A percentile compares a stretch with the other conserved stretches of the same genome.
These are phyloP conservation scores for Boletus reticulatus DNA, from an alignment of 768 basidiomycete genomes.

Conservation along the genomic window DNA sequence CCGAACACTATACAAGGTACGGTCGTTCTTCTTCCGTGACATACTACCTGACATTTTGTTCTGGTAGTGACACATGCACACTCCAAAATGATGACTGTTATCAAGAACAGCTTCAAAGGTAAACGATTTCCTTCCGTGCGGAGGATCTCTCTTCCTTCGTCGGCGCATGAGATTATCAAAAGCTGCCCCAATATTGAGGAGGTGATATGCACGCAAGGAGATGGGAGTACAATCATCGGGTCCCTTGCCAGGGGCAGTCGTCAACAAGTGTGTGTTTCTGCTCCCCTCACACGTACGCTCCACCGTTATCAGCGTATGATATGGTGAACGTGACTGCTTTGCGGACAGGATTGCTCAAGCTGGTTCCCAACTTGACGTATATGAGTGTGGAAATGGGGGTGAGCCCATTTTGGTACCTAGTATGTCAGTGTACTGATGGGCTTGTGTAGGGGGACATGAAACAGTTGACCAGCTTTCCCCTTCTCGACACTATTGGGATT, in stretches of 20 bases:
- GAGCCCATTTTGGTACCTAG: neutral
- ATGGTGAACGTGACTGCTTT: neutral
- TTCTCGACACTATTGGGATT: neutral
- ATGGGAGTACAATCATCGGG: neutral
- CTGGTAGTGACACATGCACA: neutral
- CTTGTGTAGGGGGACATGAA: neutral
- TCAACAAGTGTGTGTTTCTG: neutral
- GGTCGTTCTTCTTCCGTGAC: neutral
- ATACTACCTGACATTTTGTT: neutral
- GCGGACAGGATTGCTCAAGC: neutral
- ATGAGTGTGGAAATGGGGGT: neutral
- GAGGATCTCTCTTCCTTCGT: constrained; percentile 5
- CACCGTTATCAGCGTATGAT: constrained; percentile 8
- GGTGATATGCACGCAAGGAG: constrained; percentile 2
- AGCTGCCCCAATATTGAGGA: constrained; percentile 9
- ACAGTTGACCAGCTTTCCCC: neutral
- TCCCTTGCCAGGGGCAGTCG: constrained; percentile 5
- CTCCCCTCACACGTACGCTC: neutral
- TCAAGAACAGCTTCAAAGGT: constrained; percentile 8
- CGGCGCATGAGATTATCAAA: constrained; percentile 8
- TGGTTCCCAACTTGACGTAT: constrained; percentile 4
- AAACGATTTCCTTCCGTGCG: constrained; percentile 4
- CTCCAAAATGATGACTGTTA: neutral
- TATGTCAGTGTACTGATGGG: neutral
- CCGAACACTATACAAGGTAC: constrained; percentile 3